Conservation (phyloP, 176 grass and related monocot genomes). For the Paspalum notatum region DNA sequence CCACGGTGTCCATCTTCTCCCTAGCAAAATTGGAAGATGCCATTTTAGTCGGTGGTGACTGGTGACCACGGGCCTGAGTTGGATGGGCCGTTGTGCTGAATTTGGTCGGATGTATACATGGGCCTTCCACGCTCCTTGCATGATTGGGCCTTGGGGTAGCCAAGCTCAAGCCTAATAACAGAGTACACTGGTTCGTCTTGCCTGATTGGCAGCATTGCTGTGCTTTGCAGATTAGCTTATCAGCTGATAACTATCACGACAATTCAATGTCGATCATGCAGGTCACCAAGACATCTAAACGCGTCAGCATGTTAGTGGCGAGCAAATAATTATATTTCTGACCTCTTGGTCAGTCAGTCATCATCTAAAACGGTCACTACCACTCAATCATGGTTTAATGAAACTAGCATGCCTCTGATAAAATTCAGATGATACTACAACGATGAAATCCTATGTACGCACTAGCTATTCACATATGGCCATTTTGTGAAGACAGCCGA, state of each 20-base stretch:
- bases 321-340: background rate
- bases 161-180: background rate
- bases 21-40: slow-evolving; percentile 33
- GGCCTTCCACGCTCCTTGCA: background rate
- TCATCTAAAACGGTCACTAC: background rate
- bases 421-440: background rate
- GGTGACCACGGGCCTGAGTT: background rate
- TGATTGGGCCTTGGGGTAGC: background rate
- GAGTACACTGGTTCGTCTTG: background rate
- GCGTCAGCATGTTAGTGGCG: background rate
- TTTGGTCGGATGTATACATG: background rate
- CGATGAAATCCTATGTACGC: background rate
- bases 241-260: background rate
- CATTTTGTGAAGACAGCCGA: background rate
- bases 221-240: background rate
- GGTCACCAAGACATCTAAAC: background rate
- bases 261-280: background rate
- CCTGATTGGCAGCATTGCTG: background rate
- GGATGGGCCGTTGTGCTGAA: background rate
- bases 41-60: background rate
- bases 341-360: background rate
- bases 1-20: slow-evolving; percentile 68
- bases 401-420: background rate
- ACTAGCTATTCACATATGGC: background rate
- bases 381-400: background rate